Conservation (phyloP, 441 rosid genomes). For the Erysimum cheiri region DNA sequence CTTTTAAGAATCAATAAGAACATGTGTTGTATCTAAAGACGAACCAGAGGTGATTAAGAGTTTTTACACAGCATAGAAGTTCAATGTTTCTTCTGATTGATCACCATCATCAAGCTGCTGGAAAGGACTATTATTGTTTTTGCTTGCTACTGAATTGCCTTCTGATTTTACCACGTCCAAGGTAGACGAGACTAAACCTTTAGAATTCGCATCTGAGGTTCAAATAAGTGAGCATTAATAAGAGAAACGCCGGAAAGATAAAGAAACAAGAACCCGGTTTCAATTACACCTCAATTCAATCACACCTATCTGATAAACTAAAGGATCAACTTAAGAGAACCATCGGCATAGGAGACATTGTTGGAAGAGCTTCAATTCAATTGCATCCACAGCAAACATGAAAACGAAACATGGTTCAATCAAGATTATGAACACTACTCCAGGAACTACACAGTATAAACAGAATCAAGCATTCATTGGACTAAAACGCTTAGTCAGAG, state of each 20-base stretch:
- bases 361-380: too few species aligned
- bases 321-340: not conserved
- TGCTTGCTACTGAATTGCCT: slow-evolving; percentile 36
- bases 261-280: not conserved
- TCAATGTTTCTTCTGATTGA: slow-evolving; percentile 55
- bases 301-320: not conserved
- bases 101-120: slow-evolving; percentile 42
- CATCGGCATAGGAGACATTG: too few species aligned
- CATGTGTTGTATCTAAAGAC: not conserved
- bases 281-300: not conserved
- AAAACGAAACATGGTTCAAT: too few species aligned
- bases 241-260: not conserved
- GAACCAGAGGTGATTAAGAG: slow-evolving; percentile 17
- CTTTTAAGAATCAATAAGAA: not conserved
- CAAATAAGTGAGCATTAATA: slow-evolving; percentile 13
- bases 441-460: not conserved
- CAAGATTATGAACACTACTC: too few species aligned
- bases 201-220: slow-evolving; percentile 46
- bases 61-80: slow-evolving; percentile 68
- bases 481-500: slow-evolving; percentile 4
- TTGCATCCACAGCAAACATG: too few species aligned
- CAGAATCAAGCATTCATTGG: slow-evolving; percentile 25
- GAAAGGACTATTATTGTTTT: slow-evolving; percentile 37
- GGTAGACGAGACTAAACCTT: slow-evolving; percentile 31
- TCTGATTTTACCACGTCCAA: slow-evolving; percentile 36